Evolutionary conservation across 1,284 basidiomycete species (phyloP), one percentile per base, ranked within the genome.

Genomic region (Agroathelia rolfsii): DNA sequence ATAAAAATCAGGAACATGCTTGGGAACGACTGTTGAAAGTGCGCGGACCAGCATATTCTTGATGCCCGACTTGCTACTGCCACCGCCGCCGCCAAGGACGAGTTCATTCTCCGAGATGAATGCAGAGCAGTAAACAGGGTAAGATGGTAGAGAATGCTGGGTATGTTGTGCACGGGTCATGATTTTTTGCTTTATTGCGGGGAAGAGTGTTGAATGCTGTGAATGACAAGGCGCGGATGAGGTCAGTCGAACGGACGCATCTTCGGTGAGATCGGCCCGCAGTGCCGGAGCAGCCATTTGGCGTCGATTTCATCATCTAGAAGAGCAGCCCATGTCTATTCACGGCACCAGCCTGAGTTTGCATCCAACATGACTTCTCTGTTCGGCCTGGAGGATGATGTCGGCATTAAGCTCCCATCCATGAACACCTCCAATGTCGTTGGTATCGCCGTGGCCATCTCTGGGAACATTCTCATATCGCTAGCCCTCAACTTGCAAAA

Each of bases 401-500:
- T 50, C 17, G 42, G 46, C 33, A 57, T 64, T 32, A 58, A 60
- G 46, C 59, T 76, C 13, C 79, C 79, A n/a, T 59, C 64, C 43
- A 50, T 84, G 31, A 70, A 64, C 15, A 61, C 65, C 11, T 58
- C 65, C 28, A 76, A 78, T 3, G 61, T 77, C 45, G 78, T 88
- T 39, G 92, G 92, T 20, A 92, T 95, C 26, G 67, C 70, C 8
- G 76, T 93, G 32, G 83, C 90, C 3, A 72, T 94, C 32, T 66
- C 69, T 1, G 92, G 90, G 28, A 95, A 95, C 51, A 55, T 93
- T 4, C 72, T 95, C 41, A 93, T 96, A 43, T 86, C 83, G 8
- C 66, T 94, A 2, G 92, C 90, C 3, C 68, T 96, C 48, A 92
- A 90, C 51, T 63, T 86, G 24, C 92, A 95, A 58, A 95, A 95